Evolutionary conservation across 495 filamentous ascomycete species (phyloP), one percentile per base, ranked within the genome.

Genomic region (Xylaria acuta): DNA sequence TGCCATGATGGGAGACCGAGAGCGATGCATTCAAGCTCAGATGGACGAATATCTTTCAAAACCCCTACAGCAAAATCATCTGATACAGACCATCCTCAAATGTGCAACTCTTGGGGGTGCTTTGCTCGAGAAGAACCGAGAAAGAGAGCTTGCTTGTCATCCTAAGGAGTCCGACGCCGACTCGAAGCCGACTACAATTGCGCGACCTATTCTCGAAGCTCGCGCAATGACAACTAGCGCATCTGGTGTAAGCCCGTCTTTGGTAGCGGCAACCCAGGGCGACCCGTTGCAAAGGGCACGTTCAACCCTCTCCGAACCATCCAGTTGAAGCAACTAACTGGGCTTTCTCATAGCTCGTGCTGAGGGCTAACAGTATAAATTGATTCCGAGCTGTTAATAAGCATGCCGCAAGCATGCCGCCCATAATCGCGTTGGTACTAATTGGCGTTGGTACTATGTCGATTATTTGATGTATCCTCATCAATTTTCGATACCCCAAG

Each of bases 11-110:
- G 97, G 97, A 76, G 97, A 99, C 79, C 89, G 97, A 40, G 97
- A 99, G 82, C 97, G 97, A 85, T 99, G 97, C 77, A 95, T 99
- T 71, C 93, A 97, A 79, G 95, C 95, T 18, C 94, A 98, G 83
- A 98, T 98, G 97, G 97, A 98, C 75, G 97, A 99, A 79, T 99
- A 99, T 78, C 86, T 99, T 71, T 97, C 95, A 51, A 99, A 99
- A 81, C 97, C 97, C 47, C 87, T 99, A 69, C 97, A 98, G 81
- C 95, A 97, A 80, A 98, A 97, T 80, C 94, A 97, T 79, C 91
- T 99, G 83, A 98, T 98, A 81, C 97, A 99, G 80, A 98, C 96
- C 7, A 99, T 99, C 69, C 86, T 99, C 74, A 97, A 98, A 81
- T 95, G 93, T 77, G 93, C 93, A 16, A 98, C 95, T 4, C 90